Evolutionary conservation across 2,329 filamentous ascomycete species (phyloP), one percentile per base, ranked within the genome.

Genomic region (Colletotrichum magnum): DNA sequence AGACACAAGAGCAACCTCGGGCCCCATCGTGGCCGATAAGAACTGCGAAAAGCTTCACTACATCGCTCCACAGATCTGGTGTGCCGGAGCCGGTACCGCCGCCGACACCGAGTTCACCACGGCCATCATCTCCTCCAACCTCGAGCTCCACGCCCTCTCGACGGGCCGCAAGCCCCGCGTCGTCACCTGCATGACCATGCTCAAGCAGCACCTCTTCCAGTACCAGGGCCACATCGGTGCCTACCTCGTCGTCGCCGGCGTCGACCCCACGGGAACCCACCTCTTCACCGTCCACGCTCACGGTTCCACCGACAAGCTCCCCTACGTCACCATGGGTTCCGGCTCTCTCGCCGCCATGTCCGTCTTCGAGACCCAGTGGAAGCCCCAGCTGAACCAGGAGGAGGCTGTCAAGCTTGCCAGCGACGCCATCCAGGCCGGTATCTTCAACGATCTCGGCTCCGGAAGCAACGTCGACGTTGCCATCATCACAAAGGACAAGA

Each of bases 31-130:
- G 76, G 97, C 97, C 83, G 96, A 99, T 90, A 99, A 99, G 94
- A 99, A 99, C 89, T 98, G 96, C 87, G 95, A 99, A 86, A 99
- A 99, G 87, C 91, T 99, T 73, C 96, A 99, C 86, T 99, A 97
- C 88, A 99, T 99, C 82, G 89, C 96, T 51, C 95, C 96, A 69
- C 94, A 98, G 83, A 99, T 99, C 84, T 99, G 96, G 96, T 99
- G 96, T 84, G 96, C 96, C 10, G 96, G 96, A 75, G 97, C 96
- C 75, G 96, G 97, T 82, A 99, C 96, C 59, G 96, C 96, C 71
- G 96, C 96, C 77, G 96, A 99, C 83, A 98, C 95, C 74, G 96
- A 99, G 86, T 99, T 99, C 88, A 99, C 96, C 75, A 99, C 96
- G 69, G 93, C 95, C 79, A 91, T 99, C 83, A 97, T 98, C 86